Evolutionary conservation across 257 asterid genomes (phyloP).

Genomic region (Coffea eugenioides): DNA sequence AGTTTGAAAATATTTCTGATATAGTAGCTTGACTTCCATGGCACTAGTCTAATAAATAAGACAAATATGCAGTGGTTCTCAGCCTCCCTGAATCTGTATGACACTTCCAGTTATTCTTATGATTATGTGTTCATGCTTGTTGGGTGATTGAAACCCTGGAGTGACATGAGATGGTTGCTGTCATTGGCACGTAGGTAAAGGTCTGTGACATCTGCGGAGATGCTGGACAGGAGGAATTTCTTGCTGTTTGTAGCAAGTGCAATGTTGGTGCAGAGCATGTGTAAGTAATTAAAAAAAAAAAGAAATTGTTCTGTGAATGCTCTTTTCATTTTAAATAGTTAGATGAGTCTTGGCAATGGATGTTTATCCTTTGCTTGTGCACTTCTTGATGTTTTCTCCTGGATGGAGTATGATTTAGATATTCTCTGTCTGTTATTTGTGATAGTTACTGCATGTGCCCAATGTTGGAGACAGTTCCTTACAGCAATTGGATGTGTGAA

Average conservation of each 20-base stretch:
- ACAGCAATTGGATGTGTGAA: slow-evolving; percentile 90
- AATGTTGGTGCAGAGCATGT: slow-evolving; percentile 96
- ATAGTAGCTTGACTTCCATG: too few species aligned
- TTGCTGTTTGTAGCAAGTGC: slow-evolving; percentile 84
- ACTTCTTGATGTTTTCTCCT: background rate
- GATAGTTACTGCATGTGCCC: slow-evolving; percentile 87
- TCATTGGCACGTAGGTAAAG: background rate
- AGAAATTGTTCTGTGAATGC: background rate
- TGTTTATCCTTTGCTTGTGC: background rate
- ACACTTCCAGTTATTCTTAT: background rate
- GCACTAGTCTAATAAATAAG: background rate
- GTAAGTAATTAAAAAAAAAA: slow-evolving; percentile 38
- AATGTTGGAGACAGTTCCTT: slow-evolving; percentile 69
- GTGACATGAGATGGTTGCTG: background rate
- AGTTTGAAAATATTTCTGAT: too few species aligned
- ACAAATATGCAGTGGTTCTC: too few species aligned
- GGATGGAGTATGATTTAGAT: background rate
- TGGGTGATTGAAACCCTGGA: background rate
- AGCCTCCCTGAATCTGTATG: background rate
- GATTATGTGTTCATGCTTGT: background rate
- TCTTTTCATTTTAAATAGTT: background rate
- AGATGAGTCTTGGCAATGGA: background rate
- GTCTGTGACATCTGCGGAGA: slow-evolving; percentile 68
- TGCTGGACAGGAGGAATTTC: slow-evolving; percentile 87
- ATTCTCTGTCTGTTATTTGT: slow-evolving; percentile 11